Base-by-base conservation (phyloP, 768 basidiomycete species). In the Hortiboletus flavorubellus region DNA sequence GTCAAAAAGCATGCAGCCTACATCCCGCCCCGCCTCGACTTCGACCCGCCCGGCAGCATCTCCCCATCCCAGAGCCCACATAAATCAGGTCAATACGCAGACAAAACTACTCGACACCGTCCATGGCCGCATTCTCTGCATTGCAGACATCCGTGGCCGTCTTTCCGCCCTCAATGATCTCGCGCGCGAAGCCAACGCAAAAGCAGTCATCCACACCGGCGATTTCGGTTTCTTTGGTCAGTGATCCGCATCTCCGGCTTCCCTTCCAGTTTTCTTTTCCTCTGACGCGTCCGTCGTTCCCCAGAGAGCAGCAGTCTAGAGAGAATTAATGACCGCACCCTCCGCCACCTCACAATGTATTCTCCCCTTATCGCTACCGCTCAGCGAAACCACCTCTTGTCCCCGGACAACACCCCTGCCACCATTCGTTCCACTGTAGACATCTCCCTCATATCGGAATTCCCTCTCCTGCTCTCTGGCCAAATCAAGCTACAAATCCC, bases 181-280 rank as follows among this genome's bases (percentile, higher is more conserved):
- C 51, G 95, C 95, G 16, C 76, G 86, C 44, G 93, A 97, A 62
- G 85, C 84, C 54, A 88, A 90, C 66, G 97, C 94, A 23, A 83
- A 87, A 55, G 96, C 94, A 16, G 87, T 98, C 70, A 91, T 99
- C 55, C 96, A 98, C 70, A 96, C 95, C 0, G 97, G 97, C 50
- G 97, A 99, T 76, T 98, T 98, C 84, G 97, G 97, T 55, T 97
- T 99, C 76, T 97, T 96, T 72, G 93, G 91, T 87, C 61, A 59
- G 80, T 71, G 26, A 60, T 53, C 23, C 48, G 39, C 40, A 38
- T 53, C 40, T 45, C 43, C 37, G 7, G 52, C 41, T 38, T 52
- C 42, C 35, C 39, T 40, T 23, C 40, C 18, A 49, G 11, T 46
- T 46, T 48, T 49, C 23, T 47, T 26, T 29, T 30, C 40, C 53